These are phyloP conservation scores for Arabis alpina DNA, from an alignment of 345 rosid species.

Conservation along the genomic window DNA sequence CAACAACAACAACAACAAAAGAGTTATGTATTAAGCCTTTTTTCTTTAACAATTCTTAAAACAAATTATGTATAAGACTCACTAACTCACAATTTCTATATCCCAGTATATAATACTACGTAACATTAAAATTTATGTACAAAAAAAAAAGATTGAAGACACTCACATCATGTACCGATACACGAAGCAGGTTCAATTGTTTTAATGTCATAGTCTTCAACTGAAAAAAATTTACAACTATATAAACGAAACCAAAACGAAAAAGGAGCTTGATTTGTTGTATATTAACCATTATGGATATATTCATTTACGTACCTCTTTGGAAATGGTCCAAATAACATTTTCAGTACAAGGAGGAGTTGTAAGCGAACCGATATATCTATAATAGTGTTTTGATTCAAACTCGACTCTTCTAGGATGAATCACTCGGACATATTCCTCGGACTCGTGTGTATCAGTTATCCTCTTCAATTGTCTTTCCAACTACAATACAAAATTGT, in stretches of 20 bases:
- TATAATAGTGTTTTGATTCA: conserved; percentile 63
- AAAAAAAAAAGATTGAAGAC: conserved; percentile 1
- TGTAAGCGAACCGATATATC: conserved; percentile 89
- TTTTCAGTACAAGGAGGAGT: conserved; percentile 84
- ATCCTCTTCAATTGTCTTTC: conserved; percentile 43
- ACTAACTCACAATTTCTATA: not conserved
- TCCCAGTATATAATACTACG: not conserved
- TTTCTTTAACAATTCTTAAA: no score
- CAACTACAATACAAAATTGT: conserved; percentile 43
- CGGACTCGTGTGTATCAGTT: conserved; percentile 40
- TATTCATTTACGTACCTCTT: conserved; percentile 49
- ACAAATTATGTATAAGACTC: no score
- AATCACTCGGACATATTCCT: conserved; percentile 49
- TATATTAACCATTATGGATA: not conserved
- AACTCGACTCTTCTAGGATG: conserved; percentile 56
- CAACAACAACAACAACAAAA: not conserved
- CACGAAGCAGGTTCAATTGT: conserved; percentile 38
- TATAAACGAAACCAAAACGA: not conserved
- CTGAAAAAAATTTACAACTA: not conserved
- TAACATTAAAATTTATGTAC: not conserved
- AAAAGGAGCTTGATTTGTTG: not conserved
- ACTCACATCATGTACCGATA: conserved; percentile 40
- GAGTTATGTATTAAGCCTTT: not conserved
- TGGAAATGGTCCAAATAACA: conserved; percentile 69
- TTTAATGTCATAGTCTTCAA: conserved; percentile 26